phyloP scores from a whole-genome alignment of 164 flowering plant species.

The Macadamia integrifolia region DNA sequence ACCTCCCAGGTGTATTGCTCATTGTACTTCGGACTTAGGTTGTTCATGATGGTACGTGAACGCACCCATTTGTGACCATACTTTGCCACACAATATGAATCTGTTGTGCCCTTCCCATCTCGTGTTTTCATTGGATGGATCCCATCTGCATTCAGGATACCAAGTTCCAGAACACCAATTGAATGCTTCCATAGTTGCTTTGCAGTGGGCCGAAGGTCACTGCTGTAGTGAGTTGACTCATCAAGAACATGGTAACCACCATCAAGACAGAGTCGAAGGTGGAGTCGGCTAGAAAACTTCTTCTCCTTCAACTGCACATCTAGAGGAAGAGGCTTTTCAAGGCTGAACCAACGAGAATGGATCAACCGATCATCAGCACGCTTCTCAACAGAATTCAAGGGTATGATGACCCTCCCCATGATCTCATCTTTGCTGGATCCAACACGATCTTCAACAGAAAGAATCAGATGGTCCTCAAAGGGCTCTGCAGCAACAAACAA shows the following conservation, averaged over 20 bases:
- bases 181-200: slow-evolving; percentile 82
- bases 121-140: slow-evolving; percentile 87
- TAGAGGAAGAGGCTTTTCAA: slow-evolving; percentile 65
- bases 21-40: slow-evolving; percentile 60
- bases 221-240: slow-evolving; percentile 86
- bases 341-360: slow-evolving; percentile 72
- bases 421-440: slow-evolving; percentile 87
- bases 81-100: slow-evolving; percentile 87
- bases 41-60: slow-evolving; percentile 65
- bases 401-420: slow-evolving; percentile 68
- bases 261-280: slow-evolving; percentile 75
- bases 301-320: slow-evolving; percentile 80
- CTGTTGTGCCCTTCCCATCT: slow-evolving; percentile 75
- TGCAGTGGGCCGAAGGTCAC: slow-evolving; percentile 92
- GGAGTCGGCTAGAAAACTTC: slow-evolving; percentile 69
- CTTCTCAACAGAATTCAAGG: slow-evolving; percentile 52
- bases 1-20: slow-evolving; percentile 97
- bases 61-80: slow-evolving; percentile 90
- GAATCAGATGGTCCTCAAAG: slow-evolving; percentile 76
- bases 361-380: slow-evolving; percentile 83
- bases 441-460: slow-evolving; percentile 78
- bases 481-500: slow-evolving; percentile 91
- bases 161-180: slow-evolving; percentile 76
- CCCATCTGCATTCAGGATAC: slow-evolving; percentile 72
- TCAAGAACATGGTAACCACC: slow-evolving; percentile 97